Percentiles rank a stretch among this genome's conserved stretches.
phyloP scores from a whole-genome alignment of 1,284 basidiomycete species.

The Trichosporon faecale region DNA sequence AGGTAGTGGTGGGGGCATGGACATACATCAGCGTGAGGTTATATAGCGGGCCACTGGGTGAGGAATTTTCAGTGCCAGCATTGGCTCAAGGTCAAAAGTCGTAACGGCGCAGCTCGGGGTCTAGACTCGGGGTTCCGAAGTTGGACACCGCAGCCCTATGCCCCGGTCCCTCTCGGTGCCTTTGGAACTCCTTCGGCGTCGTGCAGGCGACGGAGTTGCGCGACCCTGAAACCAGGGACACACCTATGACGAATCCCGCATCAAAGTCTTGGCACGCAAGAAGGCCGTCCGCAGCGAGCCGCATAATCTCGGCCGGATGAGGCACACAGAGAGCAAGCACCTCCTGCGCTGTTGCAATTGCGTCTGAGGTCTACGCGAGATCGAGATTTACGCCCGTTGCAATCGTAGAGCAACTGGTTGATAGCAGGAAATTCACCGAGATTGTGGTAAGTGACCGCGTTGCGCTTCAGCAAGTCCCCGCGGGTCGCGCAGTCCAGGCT shows the following conservation, averaged over 20 bases:
- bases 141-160: not conserved
- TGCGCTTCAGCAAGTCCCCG: no score
- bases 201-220: not conserved
- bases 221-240: not conserved
- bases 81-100: no score
- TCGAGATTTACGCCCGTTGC: no score
- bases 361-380: no score
- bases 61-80: not conserved
- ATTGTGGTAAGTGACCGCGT: no score
- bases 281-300: not conserved
- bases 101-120: not conserved
- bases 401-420: no score
- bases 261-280: not conserved
- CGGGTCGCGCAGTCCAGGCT: no score
- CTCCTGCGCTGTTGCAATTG: no score
- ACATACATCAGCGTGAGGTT: not conserved
- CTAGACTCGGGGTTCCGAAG: not conserved
- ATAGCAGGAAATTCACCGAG: no score
- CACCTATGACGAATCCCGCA: not conserved
- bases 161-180: not conserved
- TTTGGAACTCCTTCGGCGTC: not conserved
- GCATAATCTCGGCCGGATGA: not conserved
- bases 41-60: not conserved
- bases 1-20: not conserved
- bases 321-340: not conserved